Evolutionary conservation across 805 yeast species (phyloP).

Genomic region (Yamadazyma laniorum): DNA sequence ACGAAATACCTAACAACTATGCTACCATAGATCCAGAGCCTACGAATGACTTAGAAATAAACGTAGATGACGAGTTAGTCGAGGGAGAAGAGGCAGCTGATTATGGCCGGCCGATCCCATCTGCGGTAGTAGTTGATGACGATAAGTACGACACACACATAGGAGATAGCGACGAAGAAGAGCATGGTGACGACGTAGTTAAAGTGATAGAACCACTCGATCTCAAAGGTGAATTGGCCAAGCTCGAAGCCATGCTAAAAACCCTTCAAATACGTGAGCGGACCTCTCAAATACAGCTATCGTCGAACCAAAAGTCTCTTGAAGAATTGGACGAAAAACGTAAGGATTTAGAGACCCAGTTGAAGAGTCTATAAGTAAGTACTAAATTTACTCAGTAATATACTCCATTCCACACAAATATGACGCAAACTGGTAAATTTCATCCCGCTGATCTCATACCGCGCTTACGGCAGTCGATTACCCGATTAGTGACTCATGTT

Average conservation of each 20-base stretch:
- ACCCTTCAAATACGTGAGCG: conserved; percentile 3
- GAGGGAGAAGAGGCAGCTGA: conserved; percentile 1
- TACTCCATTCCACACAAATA: too few species aligned
- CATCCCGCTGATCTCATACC: conserved; percentile 16
- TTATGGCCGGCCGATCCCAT: neutral
- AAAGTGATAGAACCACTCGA: conserved; percentile 10
- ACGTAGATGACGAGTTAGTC: conserved; percentile 6
- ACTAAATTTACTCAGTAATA: too few species aligned
- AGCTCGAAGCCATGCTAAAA: conserved; percentile 6
- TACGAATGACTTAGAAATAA: conserved; percentile 5
- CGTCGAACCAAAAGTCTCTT: neutral
- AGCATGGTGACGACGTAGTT: neutral
- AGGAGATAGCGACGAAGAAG: conserved; percentile 11
- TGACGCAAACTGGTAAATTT: too few species aligned
- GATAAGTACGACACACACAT: conserved; percentile 14
- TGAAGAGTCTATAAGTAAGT: neutral
- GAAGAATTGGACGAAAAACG: conserved; percentile 1
- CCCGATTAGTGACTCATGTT: conserved; percentile 21
- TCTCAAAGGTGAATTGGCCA: conserved; percentile 6
- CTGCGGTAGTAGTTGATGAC: conserved; percentile 3
- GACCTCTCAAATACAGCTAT: neutral
- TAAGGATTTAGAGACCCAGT: neutral
- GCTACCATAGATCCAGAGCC: conserved; percentile 13
- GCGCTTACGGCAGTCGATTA: conserved; percentile 17
- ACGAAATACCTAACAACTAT: conserved; percentile 5